phyloP scores from a whole-genome alignment of 1,284 basidiomycete genomes.

The Stereum hirsutum region DNA sequence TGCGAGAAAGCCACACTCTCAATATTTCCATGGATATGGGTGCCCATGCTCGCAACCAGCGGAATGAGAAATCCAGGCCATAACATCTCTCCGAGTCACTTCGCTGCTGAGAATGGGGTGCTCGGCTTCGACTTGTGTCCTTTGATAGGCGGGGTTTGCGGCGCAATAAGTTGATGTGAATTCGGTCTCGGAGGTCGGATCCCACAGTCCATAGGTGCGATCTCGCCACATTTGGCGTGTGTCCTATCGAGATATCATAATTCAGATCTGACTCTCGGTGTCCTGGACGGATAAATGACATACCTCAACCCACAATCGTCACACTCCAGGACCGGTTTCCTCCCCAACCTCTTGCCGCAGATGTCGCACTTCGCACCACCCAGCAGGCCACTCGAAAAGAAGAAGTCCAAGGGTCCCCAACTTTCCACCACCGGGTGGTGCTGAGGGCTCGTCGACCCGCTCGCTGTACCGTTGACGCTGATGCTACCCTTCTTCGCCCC shows the following conservation, averaged over 20 bases:
- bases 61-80: too few relatives aligned
- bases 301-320: conserved; percentile 79
- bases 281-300: conserved; percentile 15
- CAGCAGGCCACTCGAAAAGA: conserved; percentile 61
- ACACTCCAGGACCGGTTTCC: conserved; percentile 79
- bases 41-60: too few relatives aligned
- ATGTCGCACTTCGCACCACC: conserved; percentile 69
- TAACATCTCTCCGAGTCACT: too few relatives aligned
- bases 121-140: too few relatives aligned
- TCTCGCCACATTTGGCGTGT: conserved; percentile 78
- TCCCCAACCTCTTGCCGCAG: conserved; percentile 74
- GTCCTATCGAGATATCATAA: conserved; percentile 33
- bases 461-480: conserved; percentile 15
- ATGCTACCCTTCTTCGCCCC: conserved; percentile 40
- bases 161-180: background rate
- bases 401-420: conserved; percentile 72
- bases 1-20: too few relatives aligned
- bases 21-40: too few relatives aligned
- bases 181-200: conserved; percentile 25
- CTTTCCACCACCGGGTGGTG: conserved; percentile 23
- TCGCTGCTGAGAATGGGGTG: too few relatives aligned
- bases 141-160: background rate
- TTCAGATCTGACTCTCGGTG: conserved; percentile 8
- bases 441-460: conserved; percentile 14
- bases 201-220: conserved; percentile 71